Percentiles rank a stretch among this genome's conserved stretches.
Evolutionary conservation across 495 filamentous ascomycete genomes (phyloP).

Genomic region (Xylaria castorea): DNA sequence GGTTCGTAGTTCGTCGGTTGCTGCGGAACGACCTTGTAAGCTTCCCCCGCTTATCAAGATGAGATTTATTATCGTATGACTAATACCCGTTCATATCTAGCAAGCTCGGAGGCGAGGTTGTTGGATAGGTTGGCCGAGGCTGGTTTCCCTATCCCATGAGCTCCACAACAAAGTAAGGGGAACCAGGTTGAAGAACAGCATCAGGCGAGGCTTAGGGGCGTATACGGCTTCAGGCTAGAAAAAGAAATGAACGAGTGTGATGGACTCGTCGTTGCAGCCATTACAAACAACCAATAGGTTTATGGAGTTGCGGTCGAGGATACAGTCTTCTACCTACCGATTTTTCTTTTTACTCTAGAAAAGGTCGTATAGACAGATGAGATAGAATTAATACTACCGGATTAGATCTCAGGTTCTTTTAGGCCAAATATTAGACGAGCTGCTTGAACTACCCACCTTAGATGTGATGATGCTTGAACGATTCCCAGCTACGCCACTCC

Average conservation of each 20-base stretch:
- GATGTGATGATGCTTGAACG: neutral
- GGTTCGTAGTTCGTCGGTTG: slow-evolving; percentile 3
- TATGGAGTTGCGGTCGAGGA: neutral
- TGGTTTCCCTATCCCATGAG: slow-evolving; percentile 18
- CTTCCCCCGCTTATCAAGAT: neutral
- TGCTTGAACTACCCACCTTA: neutral
- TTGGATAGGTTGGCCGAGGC: slow-evolving; percentile 2
- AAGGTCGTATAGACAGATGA: neutral
- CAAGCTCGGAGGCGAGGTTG: slow-evolving; percentile 10
- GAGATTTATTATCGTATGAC: slow-evolving; percentile 3
- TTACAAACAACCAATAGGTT: neutral
- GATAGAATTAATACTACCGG: neutral
- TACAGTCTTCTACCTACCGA: neutral
- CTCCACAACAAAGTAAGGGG: neutral
- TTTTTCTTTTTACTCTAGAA: neutral
- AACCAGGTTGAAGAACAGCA: neutral
- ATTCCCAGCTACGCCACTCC: neutral
- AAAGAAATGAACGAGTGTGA: neutral
- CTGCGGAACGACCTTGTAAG: slow-evolving; percentile 23
- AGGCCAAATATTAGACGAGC: neutral
- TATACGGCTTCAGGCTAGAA: neutral
- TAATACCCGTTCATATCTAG: slow-evolving; percentile 10
- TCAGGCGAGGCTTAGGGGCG: neutral
- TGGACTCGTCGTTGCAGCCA: neutral
- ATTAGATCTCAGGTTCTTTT: neutral